phyloP scores from a whole-genome alignment of 805 yeast species.

The Wickerhamiella qilinensis region DNA sequence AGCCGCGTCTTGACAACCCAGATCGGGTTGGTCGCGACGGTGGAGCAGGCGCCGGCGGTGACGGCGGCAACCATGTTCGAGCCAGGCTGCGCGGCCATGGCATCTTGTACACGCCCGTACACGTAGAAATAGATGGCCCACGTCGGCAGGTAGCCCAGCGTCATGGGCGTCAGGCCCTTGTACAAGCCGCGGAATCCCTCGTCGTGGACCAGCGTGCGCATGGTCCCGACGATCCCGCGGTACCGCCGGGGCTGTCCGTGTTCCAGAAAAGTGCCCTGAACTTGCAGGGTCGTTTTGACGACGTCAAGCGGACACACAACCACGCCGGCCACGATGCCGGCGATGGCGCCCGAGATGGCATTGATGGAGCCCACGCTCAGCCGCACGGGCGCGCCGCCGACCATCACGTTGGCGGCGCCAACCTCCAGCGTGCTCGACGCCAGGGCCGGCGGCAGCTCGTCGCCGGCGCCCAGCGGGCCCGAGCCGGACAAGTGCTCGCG shows the following conservation, averaged over 20 bases:
- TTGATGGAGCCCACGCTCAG: constrained; percentile 28
- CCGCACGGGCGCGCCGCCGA: too few relatives aligned
- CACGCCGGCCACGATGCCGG: constrained; percentile 81
- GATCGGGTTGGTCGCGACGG: constrained; percentile 68
- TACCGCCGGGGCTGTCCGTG: constrained; percentile 4
- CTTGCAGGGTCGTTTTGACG: constrained; percentile 85
- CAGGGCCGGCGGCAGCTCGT: too few relatives aligned
- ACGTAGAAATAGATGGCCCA: constrained; percentile 94
- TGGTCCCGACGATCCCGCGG: constrained; percentile 31
- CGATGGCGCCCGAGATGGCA: constrained; percentile 81
- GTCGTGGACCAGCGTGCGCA: constrained; percentile 47
- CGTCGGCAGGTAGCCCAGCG: constrained; percentile 88
- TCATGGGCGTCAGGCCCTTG: constrained; percentile 82
- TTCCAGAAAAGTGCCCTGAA: constrained; percentile 43
- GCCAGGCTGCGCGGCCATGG: constrained; percentile 13
- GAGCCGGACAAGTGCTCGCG: too few relatives aligned
- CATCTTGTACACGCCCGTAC: constrained; percentile 37
- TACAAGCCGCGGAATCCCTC: constrained; percentile 79
- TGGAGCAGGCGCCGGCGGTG: constrained; percentile 76
- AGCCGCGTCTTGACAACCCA: constrained; percentile 96
- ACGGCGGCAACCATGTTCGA: constrained; percentile 45
- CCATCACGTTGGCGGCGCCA: too few relatives aligned
- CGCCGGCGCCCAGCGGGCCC: too few relatives aligned
- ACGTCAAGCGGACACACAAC: constrained; percentile 92
- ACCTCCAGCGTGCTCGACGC: too few relatives aligned